phyloP scores from a whole-genome alignment of 768 basidiomycete species.

The Porphyrellus cyaneotinctus region DNA sequence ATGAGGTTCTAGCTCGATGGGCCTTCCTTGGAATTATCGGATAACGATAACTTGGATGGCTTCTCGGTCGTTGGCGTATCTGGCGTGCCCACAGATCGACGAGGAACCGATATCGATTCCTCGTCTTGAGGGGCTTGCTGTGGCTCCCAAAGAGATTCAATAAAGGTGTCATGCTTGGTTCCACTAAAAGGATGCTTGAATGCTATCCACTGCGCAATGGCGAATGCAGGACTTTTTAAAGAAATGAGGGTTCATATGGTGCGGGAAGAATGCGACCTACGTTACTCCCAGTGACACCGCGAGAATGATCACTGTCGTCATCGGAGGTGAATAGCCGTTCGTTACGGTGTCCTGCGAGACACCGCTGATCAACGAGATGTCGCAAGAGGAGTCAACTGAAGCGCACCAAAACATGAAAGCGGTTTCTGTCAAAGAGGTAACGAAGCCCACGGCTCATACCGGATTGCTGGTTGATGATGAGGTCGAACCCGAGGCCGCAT shows the following conservation, averaged over 20 bases:
- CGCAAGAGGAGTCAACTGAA: neutral
- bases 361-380: neutral
- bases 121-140: conserved; percentile 23
- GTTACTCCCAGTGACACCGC: conserved; percentile 51
- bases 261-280: conserved; percentile 36
- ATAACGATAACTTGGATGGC: conserved; percentile 1
- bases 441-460: conserved; percentile 65
- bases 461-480: conserved; percentile 51
- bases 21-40: conserved; percentile 7
- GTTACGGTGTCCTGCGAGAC: conserved; percentile 42
- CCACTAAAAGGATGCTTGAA: conserved; percentile 51
- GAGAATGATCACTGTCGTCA: conserved; percentile 47
- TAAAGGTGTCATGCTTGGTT: conserved; percentile 13
- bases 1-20: conserved; percentile 1
- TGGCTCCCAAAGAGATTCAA: conserved; percentile 25
- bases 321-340: conserved; percentile 48
- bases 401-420: conserved; percentile 51
- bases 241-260: neutral
- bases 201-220: conserved; percentile 48
- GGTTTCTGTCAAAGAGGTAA: conserved; percentile 59
- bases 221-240: conserved; percentile 50
- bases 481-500: conserved; percentile 50
- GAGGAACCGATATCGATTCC: conserved; percentile 13
- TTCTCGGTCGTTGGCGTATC: conserved; percentile 22
- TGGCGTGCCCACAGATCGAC: conserved; percentile 7